Conservation (phyloP, 2,329 filamentous ascomycete species). For the Teratosphaeria epicoccoides region DNA sequence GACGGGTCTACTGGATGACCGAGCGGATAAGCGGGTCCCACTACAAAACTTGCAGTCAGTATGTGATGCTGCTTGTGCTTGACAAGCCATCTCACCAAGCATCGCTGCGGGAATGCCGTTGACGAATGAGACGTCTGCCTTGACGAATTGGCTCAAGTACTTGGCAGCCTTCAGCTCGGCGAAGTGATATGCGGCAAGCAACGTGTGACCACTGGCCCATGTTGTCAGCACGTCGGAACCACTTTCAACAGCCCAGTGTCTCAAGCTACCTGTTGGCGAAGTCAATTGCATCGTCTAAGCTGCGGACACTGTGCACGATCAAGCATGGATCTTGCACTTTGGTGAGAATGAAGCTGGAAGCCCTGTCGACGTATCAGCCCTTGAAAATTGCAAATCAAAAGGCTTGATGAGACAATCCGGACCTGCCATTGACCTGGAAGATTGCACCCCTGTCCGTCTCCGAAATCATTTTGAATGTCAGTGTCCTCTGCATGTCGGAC, state of each 20-base stretch:
- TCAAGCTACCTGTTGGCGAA: constrained; percentile 17
- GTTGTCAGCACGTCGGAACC: background rate
- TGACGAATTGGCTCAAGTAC: constrained; percentile 49
- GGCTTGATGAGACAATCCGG: background rate
- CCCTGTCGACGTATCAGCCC: background rate
- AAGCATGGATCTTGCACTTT: constrained; percentile 37
- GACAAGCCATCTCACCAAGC: constrained; percentile 23
- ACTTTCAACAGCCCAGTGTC: background rate
- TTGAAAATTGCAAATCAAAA: background rate
- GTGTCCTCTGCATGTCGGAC: background rate
- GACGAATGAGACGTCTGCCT: constrained; percentile 40
- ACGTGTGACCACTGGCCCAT: constrained; percentile 17
- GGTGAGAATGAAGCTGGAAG: background rate
- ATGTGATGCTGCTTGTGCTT: background rate
- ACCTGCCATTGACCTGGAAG: background rate
- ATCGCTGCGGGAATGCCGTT: constrained; percentile 49
- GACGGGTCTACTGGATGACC: background rate
- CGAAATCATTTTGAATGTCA: background rate
- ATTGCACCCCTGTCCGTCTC: background rate
- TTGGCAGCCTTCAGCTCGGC: constrained; percentile 41
- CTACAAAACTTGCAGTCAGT: too few species aligned
- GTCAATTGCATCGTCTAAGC: constrained; percentile 46
- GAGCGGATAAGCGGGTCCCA: background rate
- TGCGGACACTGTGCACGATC: constrained; percentile 37
- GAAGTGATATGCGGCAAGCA: constrained; percentile 45